phyloP scores from a whole-genome alignment of 2,329 filamentous ascomycete genomes.

The Fusarium subglutinans region DNA sequence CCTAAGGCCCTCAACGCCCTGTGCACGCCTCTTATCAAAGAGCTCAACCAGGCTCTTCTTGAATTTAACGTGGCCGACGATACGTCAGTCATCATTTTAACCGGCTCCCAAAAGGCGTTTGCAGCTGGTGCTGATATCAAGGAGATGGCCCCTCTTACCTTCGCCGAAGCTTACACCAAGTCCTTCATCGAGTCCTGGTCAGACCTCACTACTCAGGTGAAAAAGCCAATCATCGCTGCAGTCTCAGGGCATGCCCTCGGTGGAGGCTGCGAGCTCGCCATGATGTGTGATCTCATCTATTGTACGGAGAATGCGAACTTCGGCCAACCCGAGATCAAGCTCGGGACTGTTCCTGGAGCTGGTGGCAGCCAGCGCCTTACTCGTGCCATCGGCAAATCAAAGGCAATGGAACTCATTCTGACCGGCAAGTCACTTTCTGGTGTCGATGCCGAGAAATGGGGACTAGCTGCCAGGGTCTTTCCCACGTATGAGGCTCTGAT shows the following conservation, averaged over 20 bases:
- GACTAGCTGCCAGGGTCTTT: constrained; percentile 85
- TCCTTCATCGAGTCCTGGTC: constrained; percentile 98
- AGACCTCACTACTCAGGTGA: constrained; percentile 80
- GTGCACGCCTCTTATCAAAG: constrained; percentile 86
- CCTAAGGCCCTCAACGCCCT: constrained; percentile 96
- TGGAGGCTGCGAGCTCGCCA: constrained; percentile 93
- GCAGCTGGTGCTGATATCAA: constrained; percentile 98
- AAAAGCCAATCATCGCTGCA: constrained; percentile 93
- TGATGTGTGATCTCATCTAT: constrained; percentile 98
- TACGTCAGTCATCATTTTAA: constrained; percentile 83
- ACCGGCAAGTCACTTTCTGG: constrained; percentile 88
- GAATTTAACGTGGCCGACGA: constrained; percentile 75
- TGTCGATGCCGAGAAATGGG: constrained; percentile 87
- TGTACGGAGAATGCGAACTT: constrained; percentile 88
- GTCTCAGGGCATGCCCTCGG: constrained; percentile 95
- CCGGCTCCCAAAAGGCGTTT: constrained; percentile 89
- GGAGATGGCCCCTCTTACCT: constrained; percentile 94
- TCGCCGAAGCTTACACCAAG: constrained; percentile 84
- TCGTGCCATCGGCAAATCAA: constrained; percentile 81
- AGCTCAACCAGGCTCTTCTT: constrained; percentile 83
- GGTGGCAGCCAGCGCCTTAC: constrained; percentile 92
- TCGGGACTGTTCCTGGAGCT: constrained; percentile 90
- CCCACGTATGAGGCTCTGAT: constrained; percentile 83
- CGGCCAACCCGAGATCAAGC: constrained; percentile 96
- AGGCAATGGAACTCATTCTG: constrained; percentile 90